Evolutionary conservation across 2,329 filamentous ascomycete species (phyloP), one percentile per base, ranked within the genome.

Genomic region (Verticillium isaacii): DNA sequence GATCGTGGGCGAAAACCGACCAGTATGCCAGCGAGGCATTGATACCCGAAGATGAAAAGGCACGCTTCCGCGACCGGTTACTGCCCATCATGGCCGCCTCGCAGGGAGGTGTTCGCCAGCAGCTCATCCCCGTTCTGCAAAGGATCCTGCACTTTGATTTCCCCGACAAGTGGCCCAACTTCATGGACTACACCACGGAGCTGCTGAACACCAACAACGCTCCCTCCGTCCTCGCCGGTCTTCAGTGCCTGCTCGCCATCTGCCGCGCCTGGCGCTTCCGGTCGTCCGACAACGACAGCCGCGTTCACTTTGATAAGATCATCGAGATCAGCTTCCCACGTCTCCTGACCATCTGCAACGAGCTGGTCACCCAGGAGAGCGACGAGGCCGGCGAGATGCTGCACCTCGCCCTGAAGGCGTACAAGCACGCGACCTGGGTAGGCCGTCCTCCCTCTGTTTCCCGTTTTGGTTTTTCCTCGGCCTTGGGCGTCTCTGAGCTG

Each of bases 381-480:
- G 82, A 96, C 68, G 95, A 99, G 77, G 95, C 94, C 19, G 94
- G 92, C 63, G 95, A 98, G 80, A 98, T 99, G 91, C 82, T 99
- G 68, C 91, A 96, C 73, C 89, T 96, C 62, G 92, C 96, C 61
- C 85, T 99, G 72, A 99, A 99, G 82, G 89, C 93, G 41, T 99
- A 96, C 79, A 99, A 99, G 80, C 94, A 99, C 79, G 93, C 95
- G 57, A 96, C 96, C 71, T 99, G 96, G 83, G 91, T 96, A 73
- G 41, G 72, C 54, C 32, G 19, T 12, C 32, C 34, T 36, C 14
- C 29, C 29, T 5, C 29, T 5, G 29, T 23, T 50, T 50, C 4
- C 36, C 1, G n/a, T 36, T 60, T 32, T 29, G 19, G 45, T 15
- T 37, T 25, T 8, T 52, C 17, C 25, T 52, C 54, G 34, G 55